Base-by-base conservation (phyloP, 2,329 filamentous ascomycete species). In the Xylariaceae sp. region DNA sequence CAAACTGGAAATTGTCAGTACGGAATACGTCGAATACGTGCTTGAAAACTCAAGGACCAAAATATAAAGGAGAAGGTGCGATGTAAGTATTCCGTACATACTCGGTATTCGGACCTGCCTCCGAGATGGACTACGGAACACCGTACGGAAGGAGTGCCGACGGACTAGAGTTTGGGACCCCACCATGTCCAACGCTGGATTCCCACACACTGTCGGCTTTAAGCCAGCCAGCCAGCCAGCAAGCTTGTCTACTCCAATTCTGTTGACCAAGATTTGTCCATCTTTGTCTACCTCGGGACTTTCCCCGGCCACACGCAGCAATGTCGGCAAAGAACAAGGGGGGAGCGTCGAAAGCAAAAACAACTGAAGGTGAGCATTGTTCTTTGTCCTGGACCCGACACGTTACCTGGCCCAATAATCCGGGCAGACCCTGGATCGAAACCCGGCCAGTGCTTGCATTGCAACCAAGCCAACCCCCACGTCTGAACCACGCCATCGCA, bases 301-400 rank as follows among this genome's bases (percentile, higher is more conserved):
- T 42, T 42, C 11, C 54, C 54, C 57, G 59, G 57, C 54, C 60
- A 51, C 62, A 50, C 47, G 61, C 56, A 63, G 63, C 55, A 37
- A 73, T 73, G 71, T 70, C 71, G 62, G 62, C 70, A 35, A 72
- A 72, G 66, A 69, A 67, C 60, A 72, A 71, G 63, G 70, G 65
- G 53, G 64, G 34, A 4, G 48, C 35, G 56, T 63, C 65, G 48
- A 69, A 67, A 61, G 68, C 66, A 23, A 72, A 71, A 63, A 62
- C 65, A 57, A 57, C 62, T 35, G 68, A 70, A 63, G 52, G 69
- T 71, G 64, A 67, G 68, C 62, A 18, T 51, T 58, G n/a, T 55
- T 61, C 54, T 51, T 56, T 7, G 37, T 60, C 17, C 44, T 34
- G 11, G 44, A 34, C 51, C 51, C n/a, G 18, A 23, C 6, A n/a